Evolutionary conservation across 208 protist species (phyloP), one percentile per base, ranked within the genome.

Genomic region (Leishmania lainsoni): DNA sequence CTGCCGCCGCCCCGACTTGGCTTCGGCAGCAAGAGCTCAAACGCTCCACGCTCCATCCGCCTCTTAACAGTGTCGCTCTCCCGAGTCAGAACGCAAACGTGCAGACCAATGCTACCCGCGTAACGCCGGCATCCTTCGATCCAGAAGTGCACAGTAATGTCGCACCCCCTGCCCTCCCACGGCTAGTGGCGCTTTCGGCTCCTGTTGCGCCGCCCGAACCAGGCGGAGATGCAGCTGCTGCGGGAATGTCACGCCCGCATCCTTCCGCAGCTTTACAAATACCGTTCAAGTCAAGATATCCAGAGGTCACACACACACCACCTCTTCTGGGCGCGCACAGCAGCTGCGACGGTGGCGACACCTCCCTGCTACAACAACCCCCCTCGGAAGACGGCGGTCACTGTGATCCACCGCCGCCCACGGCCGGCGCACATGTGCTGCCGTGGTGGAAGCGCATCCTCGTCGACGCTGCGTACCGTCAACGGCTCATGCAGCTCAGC

Each of bases 371-470:
- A 65, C 48, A 16, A 51, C 29, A 26, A 76, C 45, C 10, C 29
- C 35, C 58, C 10, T 10, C 71, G 59, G 32, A 17, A n/a, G 39
- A 20, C 76, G 9, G 69, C 26, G 58, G 26, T 12, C 58, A 29
- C 58, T 22, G 1, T 29, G 58, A 65, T 65, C 16, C n/a, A 10
- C 16, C 35, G 66, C 29, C 3, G 45, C 48, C 48, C 68, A 5
- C 17, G 45, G 56, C 29, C 59, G 61, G 35, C 29, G 70, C 59
- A 22, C 49, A 12, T 22, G 52, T 54, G 54, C 81, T 97, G 74
- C 94, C 92, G 75, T 97, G 94, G 94, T 97, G 94, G 94, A 92
- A 93, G 83, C 86, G 81, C 16, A 92, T 95, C 48, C 79, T 93
- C 8, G 80, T 97, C 8, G 83, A 93, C 59, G 39, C 59, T 2